Evolutionary conservation across 345 rosid genomes (phyloP), one percentile per base, ranked within the genome.

Genomic region (Laguncularia racemosa): DNA sequence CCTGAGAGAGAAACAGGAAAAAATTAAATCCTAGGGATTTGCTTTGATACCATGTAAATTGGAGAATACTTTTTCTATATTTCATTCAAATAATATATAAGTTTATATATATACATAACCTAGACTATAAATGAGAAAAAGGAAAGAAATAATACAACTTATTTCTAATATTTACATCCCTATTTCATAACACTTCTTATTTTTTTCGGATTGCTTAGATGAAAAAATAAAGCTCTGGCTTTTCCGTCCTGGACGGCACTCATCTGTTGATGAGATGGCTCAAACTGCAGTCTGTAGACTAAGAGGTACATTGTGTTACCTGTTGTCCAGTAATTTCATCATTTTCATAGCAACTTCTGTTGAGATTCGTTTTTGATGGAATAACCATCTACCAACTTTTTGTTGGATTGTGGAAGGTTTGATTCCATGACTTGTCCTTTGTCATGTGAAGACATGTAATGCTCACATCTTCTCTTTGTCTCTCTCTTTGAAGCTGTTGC

Each of bases 201-300:
- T 3, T 58, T 52, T 65, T 52, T 63, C 28, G 44, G 61, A 28
- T 15, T 48, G 56, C 13, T 40, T 71, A 93, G 99, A 93, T 76
- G 99, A 93, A 70, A 93, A 93, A 80, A 84, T 93, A 66, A 93
- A 95, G 83, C 97, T 93, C 63, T 93, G 99, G 99, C 96, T 93
- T 73, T 93, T 93, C 71, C 73, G 85, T 73, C 97, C 91, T 20
- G 99, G 97, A 28, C 84, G 77, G 53, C 82, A 84, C 70, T 71
- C 74, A 45, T 78, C 96, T 67, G 71, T 90, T 58, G 55, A 60
- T 60, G 97, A 87, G 57, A 72, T 78, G 47, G 97, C 96, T 63
- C 96, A 84, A 70, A 74, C 92, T 63, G 88, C 89, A 16, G 78
- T 90, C 20, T 81, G 86, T 59, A 85, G 83, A 73, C 81, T 93